Evolutionary conservation across 1,284 basidiomycete genomes (phyloP), one percentile per base, ranked within the genome.

Genomic region (Boletus mariae): DNA sequence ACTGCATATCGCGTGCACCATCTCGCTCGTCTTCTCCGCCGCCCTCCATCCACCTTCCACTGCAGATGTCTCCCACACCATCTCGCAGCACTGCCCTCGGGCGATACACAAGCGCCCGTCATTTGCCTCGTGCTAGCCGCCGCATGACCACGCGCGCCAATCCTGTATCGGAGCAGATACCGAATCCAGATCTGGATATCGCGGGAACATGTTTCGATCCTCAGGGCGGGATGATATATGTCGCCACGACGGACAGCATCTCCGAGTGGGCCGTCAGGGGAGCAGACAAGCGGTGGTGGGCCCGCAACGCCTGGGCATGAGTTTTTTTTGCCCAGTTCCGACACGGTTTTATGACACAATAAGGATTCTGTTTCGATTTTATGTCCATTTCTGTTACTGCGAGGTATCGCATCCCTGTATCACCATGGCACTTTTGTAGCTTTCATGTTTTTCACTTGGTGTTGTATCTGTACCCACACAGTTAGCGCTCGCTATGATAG

Each of bases 141-240:
- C 59, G 65, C 35, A 57, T 56, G 37, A 51, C 44, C 41, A 9
- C 55, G 7, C 63, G 57, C 23, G 42, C 56, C 32, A 55, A 57
- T 25, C 15, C 34, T 35, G 53, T 43, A 28, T 54, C 47, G 20
- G 65, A 64, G 26, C 59, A 52, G 25, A 20, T 23, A 29, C 55
- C 55, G 9, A 57, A 65, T 28, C 45, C 74, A 13, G 82, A 85
- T 60, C 64, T 83, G 46, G 84, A 91, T 63, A 71, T 90, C 45
- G 85, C 85, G 0, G 88, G 88, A 9, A 73, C 81, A 46, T 87
- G 87, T 60, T 90, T 90, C 61, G 88, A 90, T 67, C 85, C 87
- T 13, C 73, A 66, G 28, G 88, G 88, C 4, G 74, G 77, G 58
- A 76, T 73, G 61, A 69, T 91, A 52, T 91, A 91, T 63, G 86